Base-by-base conservation (phyloP, 2,329 filamentous ascomycete species). In the Pleomassaria siparia region DNA sequence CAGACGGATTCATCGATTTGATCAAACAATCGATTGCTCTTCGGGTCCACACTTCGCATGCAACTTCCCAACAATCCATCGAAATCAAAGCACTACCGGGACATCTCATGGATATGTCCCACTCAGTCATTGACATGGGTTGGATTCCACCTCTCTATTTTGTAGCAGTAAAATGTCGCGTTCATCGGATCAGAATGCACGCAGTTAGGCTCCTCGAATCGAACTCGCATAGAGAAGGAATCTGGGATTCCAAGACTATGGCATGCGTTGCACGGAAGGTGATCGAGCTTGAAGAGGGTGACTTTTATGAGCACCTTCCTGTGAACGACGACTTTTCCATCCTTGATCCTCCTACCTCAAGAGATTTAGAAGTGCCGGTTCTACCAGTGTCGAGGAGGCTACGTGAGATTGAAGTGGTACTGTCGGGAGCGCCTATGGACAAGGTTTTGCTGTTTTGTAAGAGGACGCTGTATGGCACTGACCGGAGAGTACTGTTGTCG, bases 101-200 rank as follows among this genome's bases (percentile, higher is more conserved):
- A 18, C 9, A 33, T n/a, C 21, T 29, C 20, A 18, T 44, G 20
- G 28, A 49, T 13, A 69, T 71, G 56, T 59, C 66, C 13, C 35
- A 56, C 8, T 68, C 70, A 2, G 67, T 72, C 12, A 54, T 65
- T 4, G 76, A 79, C 46, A 63, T 76, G 9, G 76, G 76, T 8
- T 75, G 74, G 61, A 67, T 77, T 9, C 64, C 74, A 6, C 70
- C 74, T 0, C 63, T 79, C 2, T 79, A 77, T 49, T 79, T 70
- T 49, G 56, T 70, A 2, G 76, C 74, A 0, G 45, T 75, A 3
- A 79, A 80, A 49, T 81, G 78, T 33, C 74, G 78, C 0, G 59
- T 71, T 2, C 71, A 67, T 32, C 57, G 59, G 3, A 58, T 79
- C 8, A 69, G 78, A 28, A 49, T 65, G 0, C 71, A 74, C 28